Base-by-base conservation (phyloP, 2,329 filamentous ascomycete genomes). In the Hypoxylon sp. region DNA sequence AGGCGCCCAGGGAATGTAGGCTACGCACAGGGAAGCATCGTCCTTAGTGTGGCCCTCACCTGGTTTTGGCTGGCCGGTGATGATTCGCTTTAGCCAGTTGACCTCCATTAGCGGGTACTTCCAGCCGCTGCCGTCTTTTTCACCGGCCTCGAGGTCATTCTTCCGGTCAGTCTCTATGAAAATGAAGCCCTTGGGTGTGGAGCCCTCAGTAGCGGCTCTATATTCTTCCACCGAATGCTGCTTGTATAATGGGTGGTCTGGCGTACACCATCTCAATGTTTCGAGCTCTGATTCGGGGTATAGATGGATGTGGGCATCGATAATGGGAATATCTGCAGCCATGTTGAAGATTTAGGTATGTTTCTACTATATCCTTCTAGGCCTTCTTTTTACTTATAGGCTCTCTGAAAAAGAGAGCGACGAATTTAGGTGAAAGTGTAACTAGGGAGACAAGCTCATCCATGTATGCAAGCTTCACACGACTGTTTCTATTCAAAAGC, bases 291-390 rank as follows among this genome's bases (percentile, higher is more conserved):
- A 86, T 49, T 83, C 80, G 48, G 93, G 92, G 83, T 89, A 97
- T 75, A 98, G 89, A 82, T 98, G 94, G 80, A 98, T 91, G 83
- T 98, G 95, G 41, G 93, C 91, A 83, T 98, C 94, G 79, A 98
- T 89, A 76, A 97, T 90, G 74, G 85, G 87, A 78, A 85, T 81
- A 74, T 76, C 69, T 38, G 71, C 55, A 14, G 75, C 72, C 76
- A 78, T 78, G 61, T 51, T 69, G 60, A 28, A 49, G n/a, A 17
- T 30, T 50, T 11, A 25, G 34, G 41, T 51, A 21, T 11, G 25
- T 67, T 25, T 13, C 11, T 50, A 32, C n/a, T 60, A 21, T 36
- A 50, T 56, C 38, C 32, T 14, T 56, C 10, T 36, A 14, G 13
- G 5, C 38, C 38, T 60, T 56, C 17, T 34, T 30, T 51, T 36